Evolutionary conservation across 164 flowering plant genomes (phyloP).

Genomic region (Houttuynia cordata): DNA sequence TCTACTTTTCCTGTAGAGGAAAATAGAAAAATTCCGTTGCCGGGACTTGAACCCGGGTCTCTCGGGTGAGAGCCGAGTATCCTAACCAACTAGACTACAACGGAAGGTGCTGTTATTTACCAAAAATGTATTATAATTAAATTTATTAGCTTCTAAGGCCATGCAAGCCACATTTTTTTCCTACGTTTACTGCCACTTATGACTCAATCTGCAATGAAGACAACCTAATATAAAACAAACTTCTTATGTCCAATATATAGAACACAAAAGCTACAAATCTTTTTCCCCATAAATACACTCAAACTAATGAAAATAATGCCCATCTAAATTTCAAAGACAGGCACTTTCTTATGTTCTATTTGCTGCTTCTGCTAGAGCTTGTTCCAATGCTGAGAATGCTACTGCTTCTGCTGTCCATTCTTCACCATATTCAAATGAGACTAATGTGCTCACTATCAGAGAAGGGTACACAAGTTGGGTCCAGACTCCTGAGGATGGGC

Average conservation of each 20-base stretch:
- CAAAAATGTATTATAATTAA: too few species aligned
- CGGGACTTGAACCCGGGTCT: conserved; percentile 97
- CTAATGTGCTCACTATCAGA: conserved; percentile 10
- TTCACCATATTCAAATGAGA: conserved; percentile 3
- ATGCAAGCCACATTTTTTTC: too few species aligned
- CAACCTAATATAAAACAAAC: background rate
- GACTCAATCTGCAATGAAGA: background rate
- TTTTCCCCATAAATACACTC: background rate
- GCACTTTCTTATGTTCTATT: too few species aligned
- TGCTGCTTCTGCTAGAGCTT: too few species aligned
- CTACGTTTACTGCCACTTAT: background rate
- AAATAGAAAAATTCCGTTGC: conserved; percentile 96
- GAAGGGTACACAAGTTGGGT: conserved; percentile 34
- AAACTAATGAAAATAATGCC: too few species aligned
- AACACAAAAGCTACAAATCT: background rate
- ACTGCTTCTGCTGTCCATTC: conserved; percentile 13
- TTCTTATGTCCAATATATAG: too few species aligned
- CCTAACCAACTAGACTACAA: conserved; percentile 94
- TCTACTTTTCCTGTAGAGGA: too few species aligned
- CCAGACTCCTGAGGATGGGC: conserved; percentile 15
- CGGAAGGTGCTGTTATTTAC: conserved; percentile 21
- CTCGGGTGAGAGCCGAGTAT: conserved; percentile 96
- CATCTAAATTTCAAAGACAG: too few species aligned
- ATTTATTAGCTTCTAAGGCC: too few species aligned
- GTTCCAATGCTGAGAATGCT: conserved; percentile 6